A percentile compares a stretch with the other conserved stretches of the same genome.
Conservation (phyloP, 352 stramenopile genomes). For the Pythium aphanidermatum region DNA sequence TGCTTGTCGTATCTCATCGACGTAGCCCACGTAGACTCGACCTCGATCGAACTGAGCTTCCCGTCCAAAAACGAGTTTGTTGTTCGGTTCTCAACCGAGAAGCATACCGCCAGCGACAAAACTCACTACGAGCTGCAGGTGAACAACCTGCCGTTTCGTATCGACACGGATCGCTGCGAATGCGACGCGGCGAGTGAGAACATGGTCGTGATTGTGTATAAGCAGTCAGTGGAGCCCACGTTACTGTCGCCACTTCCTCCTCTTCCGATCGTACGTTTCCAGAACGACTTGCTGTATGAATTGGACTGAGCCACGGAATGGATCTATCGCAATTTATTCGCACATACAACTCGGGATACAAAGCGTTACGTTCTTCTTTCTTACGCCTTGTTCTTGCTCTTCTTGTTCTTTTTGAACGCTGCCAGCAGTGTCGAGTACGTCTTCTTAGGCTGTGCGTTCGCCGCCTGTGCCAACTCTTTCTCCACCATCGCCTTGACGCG, state of each 20-base stretch:
- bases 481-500: conserved; percentile 59
- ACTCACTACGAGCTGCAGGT: conserved; percentile 30
- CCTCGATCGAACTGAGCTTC: conserved; percentile 33
- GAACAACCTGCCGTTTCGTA: conserved; percentile 20
- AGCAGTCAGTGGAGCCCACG: conserved; percentile 16
- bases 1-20: conserved; percentile 50
- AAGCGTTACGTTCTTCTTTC: conserved; percentile 28
- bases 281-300: conserved; percentile 72
- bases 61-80: too few relatives aligned
- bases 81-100: too few relatives aligned
- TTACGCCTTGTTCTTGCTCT: conserved; percentile 19
- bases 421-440: conserved; percentile 69
- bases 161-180: conserved; percentile 28
- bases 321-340: too few relatives aligned
- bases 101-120: not conserved
- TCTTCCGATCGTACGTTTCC: conserved; percentile 34
- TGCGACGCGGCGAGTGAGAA: conserved; percentile 65
- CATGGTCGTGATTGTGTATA: conserved; percentile 60
- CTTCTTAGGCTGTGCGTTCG: conserved; percentile 50
- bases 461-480: conserved; percentile 53
- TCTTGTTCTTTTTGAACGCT: conserved; percentile 51
- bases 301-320: conserved; percentile 34
- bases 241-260: conserved; percentile 1
- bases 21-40: conserved; percentile 29
- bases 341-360: too few relatives aligned